phyloP scores from a whole-genome alignment of 257 asterid species.

The Scutellaria barbata region DNA sequence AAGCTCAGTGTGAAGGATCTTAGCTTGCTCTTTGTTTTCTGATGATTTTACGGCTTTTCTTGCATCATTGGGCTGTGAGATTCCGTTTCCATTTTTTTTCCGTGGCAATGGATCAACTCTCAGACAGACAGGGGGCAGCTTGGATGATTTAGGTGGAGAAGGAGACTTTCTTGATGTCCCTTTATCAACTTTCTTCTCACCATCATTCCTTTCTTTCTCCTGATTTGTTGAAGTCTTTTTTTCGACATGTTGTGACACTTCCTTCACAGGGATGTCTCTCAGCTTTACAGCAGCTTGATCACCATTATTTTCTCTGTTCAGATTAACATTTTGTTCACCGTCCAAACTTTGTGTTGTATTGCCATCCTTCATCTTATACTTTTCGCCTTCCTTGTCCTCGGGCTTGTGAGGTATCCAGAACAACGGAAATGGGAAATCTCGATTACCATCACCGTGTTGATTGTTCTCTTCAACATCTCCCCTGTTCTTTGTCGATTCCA shows the following conservation, averaged over 20 bases:
- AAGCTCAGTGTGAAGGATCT: slow-evolving; percentile 22
- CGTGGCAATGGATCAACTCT: slow-evolving; percentile 77
- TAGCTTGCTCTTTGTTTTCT: slow-evolving; percentile 17
- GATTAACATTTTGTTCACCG: slow-evolving; percentile 21
- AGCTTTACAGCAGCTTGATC: slow-evolving; percentile 24
- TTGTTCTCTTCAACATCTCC: slow-evolving; percentile 29
- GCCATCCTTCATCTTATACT: slow-evolving; percentile 6
- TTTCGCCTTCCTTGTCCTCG: slow-evolving; percentile 32
- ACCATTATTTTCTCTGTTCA: slow-evolving; percentile 10
- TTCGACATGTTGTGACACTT: slow-evolving; percentile 38
- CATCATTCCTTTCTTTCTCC: slow-evolving; percentile 28
- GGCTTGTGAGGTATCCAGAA: slow-evolving; percentile 67
- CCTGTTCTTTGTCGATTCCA: slow-evolving; percentile 35
- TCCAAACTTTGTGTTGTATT: slow-evolving; percentile 26
- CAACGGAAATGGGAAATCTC: slow-evolving; percentile 51
- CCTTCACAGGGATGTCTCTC: slow-evolving; percentile 56
- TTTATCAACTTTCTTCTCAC: slow-evolving; percentile 34
- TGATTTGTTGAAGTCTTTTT: neutral
- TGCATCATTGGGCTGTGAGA: slow-evolving; percentile 35
- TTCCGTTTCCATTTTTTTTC: slow-evolving; percentile 46
- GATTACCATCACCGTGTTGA: slow-evolving; percentile 32
- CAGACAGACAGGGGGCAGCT: slow-evolving; percentile 77
- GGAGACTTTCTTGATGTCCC: slow-evolving; percentile 35
- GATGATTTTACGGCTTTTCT: slow-evolving; percentile 19
- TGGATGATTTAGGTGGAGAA: slow-evolving; percentile 56